phyloP scores from a whole-genome alignment of 441 rosid genomes.

The Bocquillonia castaneifolia region DNA sequence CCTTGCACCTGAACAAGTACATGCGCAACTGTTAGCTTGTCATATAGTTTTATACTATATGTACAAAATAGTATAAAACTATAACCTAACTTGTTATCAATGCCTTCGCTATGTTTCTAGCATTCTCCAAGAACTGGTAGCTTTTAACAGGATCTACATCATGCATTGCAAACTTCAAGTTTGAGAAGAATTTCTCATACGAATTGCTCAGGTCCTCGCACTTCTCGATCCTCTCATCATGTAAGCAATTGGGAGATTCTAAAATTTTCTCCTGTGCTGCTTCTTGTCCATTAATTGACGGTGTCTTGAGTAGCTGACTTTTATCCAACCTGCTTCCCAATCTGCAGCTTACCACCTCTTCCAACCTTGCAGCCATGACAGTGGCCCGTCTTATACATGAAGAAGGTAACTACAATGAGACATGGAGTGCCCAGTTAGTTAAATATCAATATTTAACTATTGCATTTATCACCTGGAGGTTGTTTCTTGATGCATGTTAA shows the following conservation, averaged over 20 bases:
- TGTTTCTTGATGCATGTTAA: no score
- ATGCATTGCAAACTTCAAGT: constrained; percentile 37
- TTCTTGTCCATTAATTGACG: constrained; percentile 16
- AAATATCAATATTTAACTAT: neutral
- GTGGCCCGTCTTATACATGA: constrained; percentile 59
- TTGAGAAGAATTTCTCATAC: constrained; percentile 39
- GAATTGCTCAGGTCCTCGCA: constrained; percentile 24
- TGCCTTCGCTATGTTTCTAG: constrained; percentile 47
- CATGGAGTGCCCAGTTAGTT: neutral
- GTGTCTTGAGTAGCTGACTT: constrained; percentile 18
- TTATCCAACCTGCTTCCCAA: constrained; percentile 21
- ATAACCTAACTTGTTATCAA: constrained; percentile 19
- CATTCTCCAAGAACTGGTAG: constrained; percentile 38
- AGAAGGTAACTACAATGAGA: constrained; percentile 53
- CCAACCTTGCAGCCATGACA: constrained; percentile 65
- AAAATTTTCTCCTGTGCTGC: constrained; percentile 13
- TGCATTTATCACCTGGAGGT: neutral
- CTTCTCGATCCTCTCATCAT: constrained; percentile 16
- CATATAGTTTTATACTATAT: no score
- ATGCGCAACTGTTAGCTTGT: no score
- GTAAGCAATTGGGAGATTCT: constrained; percentile 12
- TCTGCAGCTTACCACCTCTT: constrained; percentile 45
- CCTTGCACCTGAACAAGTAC: no score
- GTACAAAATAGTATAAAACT: neutral
- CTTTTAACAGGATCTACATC: constrained; percentile 34